Evolutionary conservation across 2,329 filamentous ascomycete genomes (phyloP).

Genomic region (Stachybotrys echinatus): DNA sequence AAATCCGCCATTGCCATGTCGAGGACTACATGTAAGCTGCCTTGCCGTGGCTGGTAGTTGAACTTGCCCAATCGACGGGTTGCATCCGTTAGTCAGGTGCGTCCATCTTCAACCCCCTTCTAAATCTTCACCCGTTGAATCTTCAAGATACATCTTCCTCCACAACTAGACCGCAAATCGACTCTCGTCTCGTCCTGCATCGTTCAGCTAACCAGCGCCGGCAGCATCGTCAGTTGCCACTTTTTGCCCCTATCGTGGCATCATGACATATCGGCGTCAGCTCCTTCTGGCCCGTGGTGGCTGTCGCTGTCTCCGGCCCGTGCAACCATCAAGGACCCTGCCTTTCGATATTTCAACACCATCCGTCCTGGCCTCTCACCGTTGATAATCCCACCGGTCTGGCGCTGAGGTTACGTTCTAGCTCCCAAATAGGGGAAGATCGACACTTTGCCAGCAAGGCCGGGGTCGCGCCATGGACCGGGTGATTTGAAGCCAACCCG

Average conservation of each 20-base stretch:
- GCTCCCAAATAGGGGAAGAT: background rate
- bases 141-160: no score
- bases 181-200: no score
- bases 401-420: constrained; percentile 2
- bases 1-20: background rate
- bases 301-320: background rate
- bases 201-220: background rate
- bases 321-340: background rate
- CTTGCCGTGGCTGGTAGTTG: background rate
- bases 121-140: no score
- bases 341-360: background rate
- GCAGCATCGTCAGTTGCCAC: no score
- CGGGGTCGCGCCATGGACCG: background rate
- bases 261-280: no score
- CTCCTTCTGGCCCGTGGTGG: background rate
- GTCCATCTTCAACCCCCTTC: no score
- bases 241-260: no score
- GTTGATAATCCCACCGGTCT: constrained; percentile 1
- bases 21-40: background rate
- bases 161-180: no score
- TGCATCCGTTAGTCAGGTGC: background rate
- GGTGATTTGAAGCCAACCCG: background rate
- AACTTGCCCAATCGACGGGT: background rate
- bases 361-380: background rate
- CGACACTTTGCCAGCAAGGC: background rate